Base-by-base conservation (phyloP, 2,329 filamentous ascomycete species). In the Lasiodiplodia gonubiensis region DNA sequence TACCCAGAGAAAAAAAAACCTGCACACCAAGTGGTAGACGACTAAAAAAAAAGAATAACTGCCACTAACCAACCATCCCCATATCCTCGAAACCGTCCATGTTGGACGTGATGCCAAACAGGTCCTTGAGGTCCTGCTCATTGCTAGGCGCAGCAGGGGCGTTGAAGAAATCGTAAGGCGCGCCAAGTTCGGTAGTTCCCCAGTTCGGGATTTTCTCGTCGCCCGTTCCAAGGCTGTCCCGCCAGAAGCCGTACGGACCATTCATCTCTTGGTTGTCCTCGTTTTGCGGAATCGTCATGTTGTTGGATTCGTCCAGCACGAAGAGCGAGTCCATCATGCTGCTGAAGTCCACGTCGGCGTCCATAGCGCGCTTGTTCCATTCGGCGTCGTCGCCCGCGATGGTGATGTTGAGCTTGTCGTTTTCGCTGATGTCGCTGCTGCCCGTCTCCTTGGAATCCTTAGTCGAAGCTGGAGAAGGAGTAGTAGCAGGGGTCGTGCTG, bases 391-490 rank as follows among this genome's bases (percentile, higher is more conserved):
- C 52, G 37, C 49, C 52, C 35, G 35, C 37, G 25, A 82, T 70
- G 63, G 75, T 78, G 71, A 82, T 80, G 37, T 75, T 70, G 11
- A 82, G 70, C 35, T 78, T 77, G 70, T 81, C 80, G 66, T 77
- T 77, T 70, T 81, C 78, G 23, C 75, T 79, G 25, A 83, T 79
- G 65, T 83, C 81, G 53, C 78, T 81, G 55, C 75, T 76, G 27
- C 75, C 74, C 30, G 77, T 80, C 5, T 74, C 76, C 2, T 76
- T 74, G 21, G 76, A 75, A 70, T 80, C 73, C 70, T 80, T 79
- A 30, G 75, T 71, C 0, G 76, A 75, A 14, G 77, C 76, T 2
- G 77, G 76, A 7, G 74, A 79, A 61, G 55, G 69, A 63, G 51
- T 70, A 49, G 64, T 68, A 64, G 35, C 67, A 63, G 33, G 76